phyloP scores from a whole-genome alignment of 441 rosid species.

The Gossypium davidsonii region DNA sequence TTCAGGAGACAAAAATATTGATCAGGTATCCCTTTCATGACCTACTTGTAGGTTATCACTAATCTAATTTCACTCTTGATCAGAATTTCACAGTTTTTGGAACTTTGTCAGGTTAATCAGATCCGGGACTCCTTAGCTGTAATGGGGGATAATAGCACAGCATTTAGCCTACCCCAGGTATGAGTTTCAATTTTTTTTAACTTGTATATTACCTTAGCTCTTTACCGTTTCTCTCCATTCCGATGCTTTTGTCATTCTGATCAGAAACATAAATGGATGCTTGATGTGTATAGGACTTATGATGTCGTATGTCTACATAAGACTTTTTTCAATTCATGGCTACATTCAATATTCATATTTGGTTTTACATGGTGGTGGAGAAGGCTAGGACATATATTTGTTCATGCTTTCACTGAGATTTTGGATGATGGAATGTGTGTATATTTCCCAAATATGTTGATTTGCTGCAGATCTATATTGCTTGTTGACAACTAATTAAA shows the following conservation, averaged over 20 bases:
- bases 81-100: constrained; percentile 14
- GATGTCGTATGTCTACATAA: neutral
- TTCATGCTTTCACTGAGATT: neutral
- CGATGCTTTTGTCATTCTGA: neutral
- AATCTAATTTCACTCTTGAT: constrained; percentile 17
- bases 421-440: constrained; percentile 7
- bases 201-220: neutral
- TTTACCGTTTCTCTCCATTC: neutral
- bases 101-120: constrained; percentile 66
- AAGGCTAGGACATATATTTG: neutral
- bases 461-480: neutral
- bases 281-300: neutral
- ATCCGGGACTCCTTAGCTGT: constrained; percentile 87
- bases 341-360: neutral
- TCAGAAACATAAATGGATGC: neutral
- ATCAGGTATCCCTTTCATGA: constrained; percentile 50
- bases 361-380: neutral
- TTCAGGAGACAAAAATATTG: constrained; percentile 89
- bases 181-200: constrained; percentile 19
- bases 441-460: neutral
- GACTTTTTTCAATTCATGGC: neutral
- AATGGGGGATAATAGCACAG: constrained; percentile 98
- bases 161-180: constrained; percentile 98
- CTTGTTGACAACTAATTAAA: neutral
- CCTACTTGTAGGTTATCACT: constrained; percentile 11